Evolutionary conservation across 2,329 filamentous ascomycete species (phyloP).

Genomic region (Clonostachys byssicola): DNA sequence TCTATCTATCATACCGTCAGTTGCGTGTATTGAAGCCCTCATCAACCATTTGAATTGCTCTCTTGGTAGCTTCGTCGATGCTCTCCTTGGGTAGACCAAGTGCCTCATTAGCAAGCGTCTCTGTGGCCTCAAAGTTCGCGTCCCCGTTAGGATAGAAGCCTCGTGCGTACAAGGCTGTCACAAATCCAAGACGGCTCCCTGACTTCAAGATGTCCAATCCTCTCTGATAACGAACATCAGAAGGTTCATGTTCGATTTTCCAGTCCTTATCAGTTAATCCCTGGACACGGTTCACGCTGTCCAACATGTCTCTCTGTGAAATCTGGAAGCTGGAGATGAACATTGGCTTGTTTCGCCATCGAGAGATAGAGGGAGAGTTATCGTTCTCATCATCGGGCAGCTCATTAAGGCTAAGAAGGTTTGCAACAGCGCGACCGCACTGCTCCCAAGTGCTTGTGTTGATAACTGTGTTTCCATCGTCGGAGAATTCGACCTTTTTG

Average conservation of each 20-base stretch:
- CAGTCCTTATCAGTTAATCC: conserved; percentile 56
- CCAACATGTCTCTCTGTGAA: conserved; percentile 62
- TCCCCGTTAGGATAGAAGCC: conserved; percentile 43
- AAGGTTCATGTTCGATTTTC: conserved; percentile 45
- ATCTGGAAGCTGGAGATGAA: conserved; percentile 53
- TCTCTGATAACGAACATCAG: conserved; percentile 9
- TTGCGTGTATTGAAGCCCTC: no score
- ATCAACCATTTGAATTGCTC: conserved; percentile 33
- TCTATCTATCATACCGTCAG: no score
- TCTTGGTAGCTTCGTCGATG: conserved; percentile 50
- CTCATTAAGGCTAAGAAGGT: conserved; percentile 37
- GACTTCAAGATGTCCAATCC: background rate
- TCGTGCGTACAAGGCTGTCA: conserved; percentile 41
- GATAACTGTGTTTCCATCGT: conserved; percentile 52
- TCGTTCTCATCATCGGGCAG: conserved; percentile 32
- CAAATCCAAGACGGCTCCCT: background rate
- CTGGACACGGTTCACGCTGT: conserved; percentile 53
- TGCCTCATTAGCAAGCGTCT: conserved; percentile 36
- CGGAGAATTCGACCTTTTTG: conserved; percentile 38
- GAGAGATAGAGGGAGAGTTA: conserved; percentile 28
- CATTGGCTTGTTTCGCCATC: conserved; percentile 37
- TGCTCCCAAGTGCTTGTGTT: conserved; percentile 57
- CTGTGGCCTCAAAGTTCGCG: conserved; percentile 18
- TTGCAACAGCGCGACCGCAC: conserved; percentile 49
- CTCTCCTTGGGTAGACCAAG: conserved; percentile 56